Percentiles rank a stretch among this genome's conserved stretches.
Conservation (phyloP, 495 filamentous ascomycete genomes). For the Penicillium malachiteum region DNA sequence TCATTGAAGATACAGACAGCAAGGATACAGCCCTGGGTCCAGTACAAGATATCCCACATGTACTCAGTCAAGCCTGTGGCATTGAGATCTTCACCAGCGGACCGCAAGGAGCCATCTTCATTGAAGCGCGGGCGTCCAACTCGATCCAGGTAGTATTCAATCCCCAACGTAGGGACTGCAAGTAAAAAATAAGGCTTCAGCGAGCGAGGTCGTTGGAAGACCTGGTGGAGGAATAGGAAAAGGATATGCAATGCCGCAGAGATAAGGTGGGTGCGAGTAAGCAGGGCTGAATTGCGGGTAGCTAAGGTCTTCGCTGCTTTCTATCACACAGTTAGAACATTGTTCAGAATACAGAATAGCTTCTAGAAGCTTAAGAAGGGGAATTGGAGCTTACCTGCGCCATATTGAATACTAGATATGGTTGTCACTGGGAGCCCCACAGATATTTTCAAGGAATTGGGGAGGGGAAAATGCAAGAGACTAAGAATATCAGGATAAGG, state of each 20-base stretch:
- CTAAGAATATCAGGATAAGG: no score
- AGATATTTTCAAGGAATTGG: no score
- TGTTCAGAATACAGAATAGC: background rate
- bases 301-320: constrained; percentile 95
- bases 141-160: constrained; percentile 81
- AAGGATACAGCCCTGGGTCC: constrained; percentile 72
- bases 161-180: constrained; percentile 68
- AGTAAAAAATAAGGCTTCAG: constrained; percentile 70
- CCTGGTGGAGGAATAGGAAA: constrained; percentile 68
- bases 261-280: constrained; percentile 78
- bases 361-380: background rate
- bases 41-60: constrained; percentile 95
- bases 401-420: constrained; percentile 18
- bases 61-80: constrained; percentile 91
- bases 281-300: constrained; percentile 67
- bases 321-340: constrained; percentile 40
- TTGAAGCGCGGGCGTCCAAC: constrained; percentile 75
- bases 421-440: no score
- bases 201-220: constrained; percentile 65
- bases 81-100: constrained; percentile 82
- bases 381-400: constrained; percentile 32
- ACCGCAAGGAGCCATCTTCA: constrained; percentile 64
- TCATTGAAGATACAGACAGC: constrained; percentile 69
- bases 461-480: no score
- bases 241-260: constrained; percentile 65